These are phyloP conservation scores for Phytophthora palmivora DNA, from an alignment of 352 stramenopile genomes.

Conservation along the genomic window DNA sequence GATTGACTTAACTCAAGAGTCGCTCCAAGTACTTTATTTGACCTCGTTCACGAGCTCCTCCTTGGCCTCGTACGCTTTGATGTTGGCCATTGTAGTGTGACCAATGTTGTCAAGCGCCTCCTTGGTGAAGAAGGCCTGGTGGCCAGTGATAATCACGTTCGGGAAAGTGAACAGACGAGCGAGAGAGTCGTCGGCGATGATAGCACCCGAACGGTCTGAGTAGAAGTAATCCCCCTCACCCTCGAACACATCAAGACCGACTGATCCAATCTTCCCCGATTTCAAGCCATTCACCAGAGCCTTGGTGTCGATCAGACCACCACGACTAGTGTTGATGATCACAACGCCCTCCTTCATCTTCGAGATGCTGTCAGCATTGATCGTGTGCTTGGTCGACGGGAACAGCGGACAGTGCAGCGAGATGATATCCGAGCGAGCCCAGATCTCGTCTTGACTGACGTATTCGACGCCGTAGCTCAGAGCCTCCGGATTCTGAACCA, in stretches of 20 bases:
- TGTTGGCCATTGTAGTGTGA: slow-evolving; percentile 78
- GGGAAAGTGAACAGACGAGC: slow-evolving; percentile 84
- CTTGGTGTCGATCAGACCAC: slow-evolving; percentile 86
- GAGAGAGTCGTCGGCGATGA: slow-evolving; percentile 76
- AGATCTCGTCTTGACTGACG: slow-evolving; percentile 70
- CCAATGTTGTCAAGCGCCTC: slow-evolving; percentile 78
- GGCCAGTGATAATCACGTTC: slow-evolving; percentile 84
- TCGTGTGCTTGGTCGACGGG: slow-evolving; percentile 81
- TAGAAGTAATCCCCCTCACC: slow-evolving; percentile 83
- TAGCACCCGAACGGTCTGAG: slow-evolving; percentile 68
- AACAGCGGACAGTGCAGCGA: slow-evolving; percentile 89
- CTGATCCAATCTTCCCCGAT: slow-evolving; percentile 73
- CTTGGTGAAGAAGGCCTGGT: slow-evolving; percentile 86
- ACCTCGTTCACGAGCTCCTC: slow-evolving; percentile 65
- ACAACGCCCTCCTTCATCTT: slow-evolving; percentile 91
- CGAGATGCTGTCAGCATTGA: slow-evolving; percentile 81
- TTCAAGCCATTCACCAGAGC: slow-evolving; percentile 85
- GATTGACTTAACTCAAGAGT: no score
- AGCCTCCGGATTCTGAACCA: slow-evolving; percentile 58
- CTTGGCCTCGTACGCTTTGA: slow-evolving; percentile 58
- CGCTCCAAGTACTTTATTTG: slow-evolving; percentile 44
- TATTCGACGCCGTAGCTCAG: slow-evolving; percentile 40
- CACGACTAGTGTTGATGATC: slow-evolving; percentile 92
- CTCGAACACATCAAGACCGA: slow-evolving; percentile 92
- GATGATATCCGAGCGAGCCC: slow-evolving; percentile 83